These are phyloP conservation scores for Ophiostoma ips DNA, from an alignment of 2,329 filamentous ascomycete genomes.

Conservation along the genomic window DNA sequence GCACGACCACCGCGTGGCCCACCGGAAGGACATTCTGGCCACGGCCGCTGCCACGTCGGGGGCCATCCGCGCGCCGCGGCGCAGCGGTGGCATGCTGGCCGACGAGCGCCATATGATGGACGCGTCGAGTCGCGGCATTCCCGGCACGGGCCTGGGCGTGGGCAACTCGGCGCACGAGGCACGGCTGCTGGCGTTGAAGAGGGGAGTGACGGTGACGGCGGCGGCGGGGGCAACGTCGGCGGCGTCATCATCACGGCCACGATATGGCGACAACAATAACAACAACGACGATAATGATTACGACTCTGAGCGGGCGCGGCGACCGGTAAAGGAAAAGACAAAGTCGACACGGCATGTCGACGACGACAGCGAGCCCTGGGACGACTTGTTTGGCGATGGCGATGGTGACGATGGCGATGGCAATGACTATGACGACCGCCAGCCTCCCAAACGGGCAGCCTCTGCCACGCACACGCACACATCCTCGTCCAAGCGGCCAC, in stretches of 20 bases:
- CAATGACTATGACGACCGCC: conserved; percentile 9
- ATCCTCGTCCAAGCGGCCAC: conserved; percentile 6
- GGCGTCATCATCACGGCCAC: not conserved
- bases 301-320: too few relatives aligned
- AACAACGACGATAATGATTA: too few relatives aligned
- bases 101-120: not conserved
- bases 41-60: conserved; percentile 3
- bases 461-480: conserved; percentile 2
- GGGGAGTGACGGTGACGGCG: conserved; percentile 1
- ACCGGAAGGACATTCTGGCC: conserved; percentile 10
- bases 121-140: conserved; percentile 12
- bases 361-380: conserved; percentile 5
- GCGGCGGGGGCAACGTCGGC: not conserved
- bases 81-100: not conserved
- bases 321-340: conserved; percentile 2
- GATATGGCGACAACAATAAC: conserved; percentile 12
- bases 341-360: not conserved
- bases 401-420: conserved; percentile 15
- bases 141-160: conserved; percentile 4
- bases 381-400: conserved; percentile 9
- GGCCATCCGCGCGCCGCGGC: conserved; percentile 11
- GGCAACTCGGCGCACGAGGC: conserved; percentile 19
- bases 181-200: conserved; percentile 23
- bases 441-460: not conserved
- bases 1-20: conserved; percentile 33